Percentiles rank a stretch among this genome's conserved stretches.
phyloP scores from a whole-genome alignment of 73 alveolate species.

The Paramecium caudatum region DNA sequence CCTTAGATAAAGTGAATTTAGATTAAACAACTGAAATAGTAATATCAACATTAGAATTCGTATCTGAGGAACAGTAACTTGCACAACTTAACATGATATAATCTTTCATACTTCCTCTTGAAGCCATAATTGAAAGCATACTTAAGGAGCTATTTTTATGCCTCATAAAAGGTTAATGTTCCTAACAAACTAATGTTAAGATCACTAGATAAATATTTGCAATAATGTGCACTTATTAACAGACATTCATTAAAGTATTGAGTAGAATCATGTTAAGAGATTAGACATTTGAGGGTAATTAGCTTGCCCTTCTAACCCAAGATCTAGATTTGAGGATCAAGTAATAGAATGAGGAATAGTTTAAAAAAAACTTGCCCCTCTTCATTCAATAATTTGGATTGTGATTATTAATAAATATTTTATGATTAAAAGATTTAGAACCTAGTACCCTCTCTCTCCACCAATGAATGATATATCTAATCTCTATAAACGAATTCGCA shows the following conservation, averaged over 20 bases:
- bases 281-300: too few relatives aligned
- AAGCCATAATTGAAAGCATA: slow-evolving; percentile 51
- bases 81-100: not conserved
- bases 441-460: not conserved
- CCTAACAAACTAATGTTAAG: not conserved
- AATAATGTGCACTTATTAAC: slow-evolving; percentile 34
- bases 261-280: too few relatives aligned
- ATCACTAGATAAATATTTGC: slow-evolving; percentile 23
- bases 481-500: not conserved
- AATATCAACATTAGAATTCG: slow-evolving; percentile 19
- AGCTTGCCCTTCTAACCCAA: not conserved
- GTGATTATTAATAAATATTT: slow-evolving; percentile 11
- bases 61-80: slow-evolving; percentile 25
- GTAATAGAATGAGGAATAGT: slow-evolving; percentile 8
- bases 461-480: not conserved
- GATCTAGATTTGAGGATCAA: slow-evolving; percentile 7
- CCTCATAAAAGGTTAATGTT: slow-evolving; percentile 45
- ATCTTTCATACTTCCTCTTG: slow-evolving; percentile 1
- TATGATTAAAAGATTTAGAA: slow-evolving; percentile 9
- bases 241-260: slow-evolving; percentile 5
- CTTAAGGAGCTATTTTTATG: not conserved
- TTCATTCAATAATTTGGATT: slow-evolving; percentile 20
- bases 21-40: slow-evolving; percentile 37
- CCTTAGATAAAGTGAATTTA: slow-evolving; percentile 19
- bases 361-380: slow-evolving; percentile 15